Evolutionary conservation across 805 yeast species (phyloP).

Genomic region (fission yeast (Schizosaccharomyces pombe)): ASM294v3 CU329670.1:3116001-3116500

Average conservation of each 20-base stretch:
- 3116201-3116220: conserved; percentile 12
- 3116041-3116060: no score
- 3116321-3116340: conserved; percentile 18
- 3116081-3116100: no score
- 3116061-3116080: no score
- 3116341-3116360: conserved; percentile 23
- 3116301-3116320: conserved; percentile 38
- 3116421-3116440: conserved; percentile 24
- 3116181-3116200: conserved; percentile 14
- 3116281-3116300: conserved; percentile 40
- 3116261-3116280: conserved; percentile 38
- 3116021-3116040: no score
- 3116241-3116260: conserved; percentile 29
- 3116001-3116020: no score
- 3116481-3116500: conserved; percentile 42
- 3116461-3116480: conserved; percentile 19
- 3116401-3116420: conserved; percentile 23
- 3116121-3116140: background rate
- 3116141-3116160: background rate
- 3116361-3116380: conserved; percentile 26
- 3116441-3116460: background rate
- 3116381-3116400: conserved; percentile 25
- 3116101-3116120: no score
- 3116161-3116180: conserved; percentile 8
- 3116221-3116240: conserved; percentile 9